Evolutionary conservation across 139 green algal species (phyloP), one percentile per base, ranked within the genome.

Genomic region (Trebouxia sp.): DNA sequence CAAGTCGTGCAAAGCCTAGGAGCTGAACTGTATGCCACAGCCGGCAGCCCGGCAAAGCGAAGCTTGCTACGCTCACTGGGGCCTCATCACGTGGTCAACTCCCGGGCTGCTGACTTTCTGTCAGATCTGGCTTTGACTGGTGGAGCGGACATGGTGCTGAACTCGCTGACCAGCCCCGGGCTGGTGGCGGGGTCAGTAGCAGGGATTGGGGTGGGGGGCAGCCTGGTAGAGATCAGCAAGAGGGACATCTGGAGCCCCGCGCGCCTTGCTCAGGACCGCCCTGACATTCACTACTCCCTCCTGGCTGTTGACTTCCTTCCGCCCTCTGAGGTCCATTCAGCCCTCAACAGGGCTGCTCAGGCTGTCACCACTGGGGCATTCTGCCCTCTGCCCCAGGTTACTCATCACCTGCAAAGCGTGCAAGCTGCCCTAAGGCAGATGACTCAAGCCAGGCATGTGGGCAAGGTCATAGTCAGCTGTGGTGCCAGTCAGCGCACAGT

Each of bases 241-340:
- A 83, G 94, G 41, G 94, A 97, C 89, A 94, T 97, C 66, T 97
- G 90, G 90, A 89, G 83, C 48, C 53, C 82, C 6, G 82, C 74
- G 5, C 84, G 90, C 15, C 78, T 92, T n/a, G 55, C 75, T 32
- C 74, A 79, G 62, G 90, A 97, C 77, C 90, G 94, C 8, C 92
- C 91, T 24, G 94, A 97, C 76, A 87, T 93, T 69, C 17, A 12
- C 5, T 95, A 93, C 84, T 82, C 83, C 26, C 84, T 96, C 43
- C 79, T 97, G 39, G 94, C 94, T 0, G 87, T 97, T 10, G 94
- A 97, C 86, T 96, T 97, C 85, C 85, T 97, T 82, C 89, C 94
- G 5, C 85, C 88, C 45, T 9, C 70, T 5, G 85, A 85, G 0
- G 81, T 97, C 67, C 62, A 87, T 0, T 7, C 77, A 12, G 69